Conservation (phyloP, 2,329 filamentous ascomycete species). For the Simplicillium aogashimaense region DNA sequence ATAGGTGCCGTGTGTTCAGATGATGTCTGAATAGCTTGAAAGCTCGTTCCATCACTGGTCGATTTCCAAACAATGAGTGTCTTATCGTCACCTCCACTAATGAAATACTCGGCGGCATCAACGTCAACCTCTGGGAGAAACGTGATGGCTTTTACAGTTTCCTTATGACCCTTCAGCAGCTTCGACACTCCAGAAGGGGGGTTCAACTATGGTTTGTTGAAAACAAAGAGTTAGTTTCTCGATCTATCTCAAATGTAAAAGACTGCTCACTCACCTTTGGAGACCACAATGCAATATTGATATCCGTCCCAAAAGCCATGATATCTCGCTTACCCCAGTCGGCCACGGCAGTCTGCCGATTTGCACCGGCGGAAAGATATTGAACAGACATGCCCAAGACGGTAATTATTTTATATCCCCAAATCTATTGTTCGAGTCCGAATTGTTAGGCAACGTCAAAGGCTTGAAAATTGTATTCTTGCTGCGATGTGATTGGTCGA, state of each 20-base stretch:
- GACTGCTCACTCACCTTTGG: slow-evolving; percentile 49
- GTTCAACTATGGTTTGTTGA: slow-evolving; percentile 16
- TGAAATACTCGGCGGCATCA: slow-evolving; percentile 44
- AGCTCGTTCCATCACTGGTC: slow-evolving; percentile 11
- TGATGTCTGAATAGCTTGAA: slow-evolving; percentile 38
- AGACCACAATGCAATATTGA: slow-evolving; percentile 82
- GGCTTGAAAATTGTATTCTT: slow-evolving; percentile 21
- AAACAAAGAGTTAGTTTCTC: slow-evolving; percentile 6
- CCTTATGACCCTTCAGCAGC: slow-evolving; percentile 67
- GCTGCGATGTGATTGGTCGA: slow-evolving; percentile 25
- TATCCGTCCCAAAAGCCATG: slow-evolving; percentile 81
- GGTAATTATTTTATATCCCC: slow-evolving; percentile 14
- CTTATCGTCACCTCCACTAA: slow-evolving; percentile 77
- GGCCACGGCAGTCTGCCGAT: slow-evolving; percentile 78
- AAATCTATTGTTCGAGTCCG: slow-evolving; percentile 10
- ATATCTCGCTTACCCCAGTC: slow-evolving; percentile 73
- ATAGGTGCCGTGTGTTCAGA: slow-evolving; percentile 64
- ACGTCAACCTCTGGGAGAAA: slow-evolving; percentile 51
- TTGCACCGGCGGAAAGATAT: slow-evolving; percentile 72
- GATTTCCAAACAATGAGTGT: slow-evolving; percentile 62
- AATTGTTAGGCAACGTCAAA: slow-evolving; percentile 8
- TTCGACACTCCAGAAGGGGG: slow-evolving; percentile 45
- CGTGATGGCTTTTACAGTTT: slow-evolving; percentile 72
- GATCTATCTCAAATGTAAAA: slow-evolving; percentile 11
- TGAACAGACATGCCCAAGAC: slow-evolving; percentile 25